Evolutionary conservation across 2,329 filamentous ascomycete genomes (phyloP).

Genomic region (Aspergillus ibericus): DNA sequence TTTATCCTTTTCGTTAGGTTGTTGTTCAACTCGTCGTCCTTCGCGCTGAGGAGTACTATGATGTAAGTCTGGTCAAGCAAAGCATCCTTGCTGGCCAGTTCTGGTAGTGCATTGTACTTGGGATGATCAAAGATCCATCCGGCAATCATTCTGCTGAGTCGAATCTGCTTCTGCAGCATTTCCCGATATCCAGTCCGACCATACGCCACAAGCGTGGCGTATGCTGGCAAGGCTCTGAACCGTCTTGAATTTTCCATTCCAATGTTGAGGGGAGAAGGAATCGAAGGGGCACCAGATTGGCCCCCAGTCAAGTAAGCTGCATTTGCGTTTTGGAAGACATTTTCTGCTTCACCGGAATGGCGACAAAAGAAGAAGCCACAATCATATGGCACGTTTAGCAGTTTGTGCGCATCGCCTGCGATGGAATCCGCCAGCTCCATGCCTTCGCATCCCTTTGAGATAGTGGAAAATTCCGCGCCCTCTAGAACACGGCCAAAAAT

Average conservation of each 20-base stretch:
- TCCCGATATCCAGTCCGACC: conserved; percentile 67
- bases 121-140: conserved; percentile 61
- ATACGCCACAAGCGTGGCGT: conserved; percentile 74
- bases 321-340: conserved; percentile 79
- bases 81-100: conserved; percentile 35
- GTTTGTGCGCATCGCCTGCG: conserved; percentile 81
- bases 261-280: conserved; percentile 81
- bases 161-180: conserved; percentile 72
- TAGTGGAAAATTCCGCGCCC: conserved; percentile 55
- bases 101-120: conserved; percentile 67
- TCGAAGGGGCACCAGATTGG: conserved; percentile 39
- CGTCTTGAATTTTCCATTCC: conserved; percentile 89
- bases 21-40: conserved; percentile 62
- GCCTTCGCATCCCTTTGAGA: conserved; percentile 58
- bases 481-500: conserved; percentile 72
- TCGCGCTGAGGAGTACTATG: conserved; percentile 76
- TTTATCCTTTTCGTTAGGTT: conserved; percentile 73
- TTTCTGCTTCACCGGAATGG: conserved; percentile 56
- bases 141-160: conserved; percentile 68
- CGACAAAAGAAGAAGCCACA: conserved; percentile 85
- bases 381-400: conserved; percentile 95
- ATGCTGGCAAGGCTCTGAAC: conserved; percentile 87
- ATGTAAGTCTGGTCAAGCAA: conserved; percentile 61
- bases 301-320: conserved; percentile 70
- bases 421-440: conserved; percentile 85